These are phyloP conservation scores for Colletotrichum gigasporum DNA, from an alignment of 2,329 filamentous ascomycete genomes.

Conservation along the genomic window DNA sequence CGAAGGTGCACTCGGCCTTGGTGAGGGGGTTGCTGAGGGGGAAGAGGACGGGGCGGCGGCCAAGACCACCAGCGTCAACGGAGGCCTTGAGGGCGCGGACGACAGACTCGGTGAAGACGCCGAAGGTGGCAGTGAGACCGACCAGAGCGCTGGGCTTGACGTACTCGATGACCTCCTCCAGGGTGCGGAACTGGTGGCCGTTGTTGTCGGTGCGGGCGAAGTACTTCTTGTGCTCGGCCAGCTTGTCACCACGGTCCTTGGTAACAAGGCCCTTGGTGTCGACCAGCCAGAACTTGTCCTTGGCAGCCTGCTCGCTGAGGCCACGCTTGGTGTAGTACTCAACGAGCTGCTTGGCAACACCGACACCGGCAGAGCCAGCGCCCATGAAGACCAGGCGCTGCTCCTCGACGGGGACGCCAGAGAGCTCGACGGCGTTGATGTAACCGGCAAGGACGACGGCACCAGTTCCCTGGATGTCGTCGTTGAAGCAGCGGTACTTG, in stretches of 20 bases:
- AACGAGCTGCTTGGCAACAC: conserved; percentile 97
- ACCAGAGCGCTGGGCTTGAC: conserved; percentile 95
- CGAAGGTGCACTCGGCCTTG: conserved; percentile 98
- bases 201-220: conserved; percentile 73
- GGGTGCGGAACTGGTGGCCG: conserved; percentile 76
- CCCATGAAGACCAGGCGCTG: conserved; percentile 97
- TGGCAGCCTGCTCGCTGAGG: conserved; percentile 85
- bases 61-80: conserved; percentile 70
- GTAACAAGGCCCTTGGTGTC: conserved; percentile 97
- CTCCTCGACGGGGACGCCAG: conserved; percentile 84
- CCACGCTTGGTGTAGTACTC: conserved; percentile 96
- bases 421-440: conserved; percentile 81
- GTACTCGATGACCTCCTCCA: conserved; percentile 92
- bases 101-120: conserved; percentile 90
- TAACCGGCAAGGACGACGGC: conserved; percentile 88
- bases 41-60: conserved; percentile 90
- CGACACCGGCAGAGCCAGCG: conserved; percentile 93
- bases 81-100: conserved; percentile 75
- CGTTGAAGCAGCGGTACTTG: conserved; percentile 95
- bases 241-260: conserved; percentile 88
- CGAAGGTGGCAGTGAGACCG: conserved; percentile 92
- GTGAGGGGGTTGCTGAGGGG: conserved; percentile 94
- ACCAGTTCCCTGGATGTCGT: conserved; percentile 97
- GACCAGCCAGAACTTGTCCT: conserved; percentile 94
- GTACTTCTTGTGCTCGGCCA: conserved; percentile 88